phyloP scores from a whole-genome alignment of 768 basidiomycete genomes.

The Baorangia bicolor region DNA sequence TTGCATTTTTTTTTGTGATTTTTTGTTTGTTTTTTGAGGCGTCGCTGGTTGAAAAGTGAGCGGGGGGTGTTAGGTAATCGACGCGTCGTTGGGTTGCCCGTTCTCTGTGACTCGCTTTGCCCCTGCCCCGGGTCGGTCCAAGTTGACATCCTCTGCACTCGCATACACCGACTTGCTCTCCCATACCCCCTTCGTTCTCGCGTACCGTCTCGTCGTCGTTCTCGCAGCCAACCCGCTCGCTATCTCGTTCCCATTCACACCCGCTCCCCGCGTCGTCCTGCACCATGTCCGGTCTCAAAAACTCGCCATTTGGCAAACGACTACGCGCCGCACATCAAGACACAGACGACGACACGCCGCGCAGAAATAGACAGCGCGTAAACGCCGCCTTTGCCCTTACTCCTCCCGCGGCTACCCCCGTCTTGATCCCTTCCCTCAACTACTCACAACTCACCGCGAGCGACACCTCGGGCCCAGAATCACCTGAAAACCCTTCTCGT shows the following conservation, averaged over 20 bases:
- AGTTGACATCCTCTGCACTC: constrained; percentile 1
- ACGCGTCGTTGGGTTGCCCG: constrained; percentile 28
- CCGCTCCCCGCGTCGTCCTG: not conserved
- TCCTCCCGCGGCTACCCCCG: constrained; percentile 33
- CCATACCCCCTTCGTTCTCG: not conserved
- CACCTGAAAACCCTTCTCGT: constrained; percentile 35
- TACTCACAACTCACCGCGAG: constrained; percentile 51
- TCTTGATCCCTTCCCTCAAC: constrained; percentile 56
- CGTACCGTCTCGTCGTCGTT: not conserved
- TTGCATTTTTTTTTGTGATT: constrained; percentile 1
- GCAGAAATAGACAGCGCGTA: constrained; percentile 50
- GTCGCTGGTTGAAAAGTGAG: constrained; percentile 29
- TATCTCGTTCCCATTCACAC: not conserved
- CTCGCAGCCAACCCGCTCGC: not conserved
- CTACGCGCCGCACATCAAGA: constrained; percentile 72
- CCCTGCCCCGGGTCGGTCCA: constrained; percentile 25
- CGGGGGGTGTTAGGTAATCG: constrained; percentile 29
- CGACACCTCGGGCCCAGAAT: constrained; percentile 47
- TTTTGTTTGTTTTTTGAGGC: constrained; percentile 3
- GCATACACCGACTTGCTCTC: not conserved
- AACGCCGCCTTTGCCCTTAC: constrained; percentile 53
- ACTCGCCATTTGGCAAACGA: constrained; percentile 82
- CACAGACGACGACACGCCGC: constrained; percentile 49
- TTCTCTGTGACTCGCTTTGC: constrained; percentile 21
- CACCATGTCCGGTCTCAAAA: constrained; percentile 73